Evolutionary conservation across 495 filamentous ascomycete species (phyloP), one percentile per base, ranked within the genome.

Genomic region (Penicillium riverlandense): DNA sequence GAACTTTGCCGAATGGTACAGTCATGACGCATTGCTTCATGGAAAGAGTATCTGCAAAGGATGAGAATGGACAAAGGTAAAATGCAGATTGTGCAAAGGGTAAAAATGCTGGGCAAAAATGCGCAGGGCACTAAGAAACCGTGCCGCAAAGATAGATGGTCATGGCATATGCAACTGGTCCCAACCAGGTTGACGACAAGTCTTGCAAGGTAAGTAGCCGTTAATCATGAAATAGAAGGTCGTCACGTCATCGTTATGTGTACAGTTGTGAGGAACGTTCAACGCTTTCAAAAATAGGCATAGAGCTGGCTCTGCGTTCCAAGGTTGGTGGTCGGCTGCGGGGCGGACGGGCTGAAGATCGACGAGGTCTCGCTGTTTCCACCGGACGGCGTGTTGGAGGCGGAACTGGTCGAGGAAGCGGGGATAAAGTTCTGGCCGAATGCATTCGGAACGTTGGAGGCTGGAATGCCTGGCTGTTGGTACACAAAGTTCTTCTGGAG

Each of bases 211-310:
- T 22, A 45, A 46, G 37, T 52, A 58, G 61, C 61, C 67, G 66
- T 71, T 45, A 63, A 70, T 73, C 67, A 61, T 71, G 51, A 65
- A 52, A 44, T 2, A 16, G 36, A 36, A 55, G 46, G 62, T 72
- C 69, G 60, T 72, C 46, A 55, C 61, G 61, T 72, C 69, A 48
- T 72, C 43, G 60, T 44, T 70, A 70, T 66, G 65, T 56, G 61
- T 72, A 72, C 69, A 72, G 38, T 50, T 55, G 22, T 22, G 22
- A 22, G 22, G 22, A 22, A 22, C 22, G 22, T 6, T 22, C 29
- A 50, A 30, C 15, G 27, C 39, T 44, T 39, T 63, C 54, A 69
- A 42, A 56, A 65, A 54, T 63, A 69, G 37, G 57, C 49, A 35
- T 59, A 66, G 43, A 63, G 36, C 40, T 54, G 65, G 39, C 44